Base-by-base conservation (phyloP, 2,329 filamentous ascomycete genomes). In the Fusarium sublunatum region DNA sequence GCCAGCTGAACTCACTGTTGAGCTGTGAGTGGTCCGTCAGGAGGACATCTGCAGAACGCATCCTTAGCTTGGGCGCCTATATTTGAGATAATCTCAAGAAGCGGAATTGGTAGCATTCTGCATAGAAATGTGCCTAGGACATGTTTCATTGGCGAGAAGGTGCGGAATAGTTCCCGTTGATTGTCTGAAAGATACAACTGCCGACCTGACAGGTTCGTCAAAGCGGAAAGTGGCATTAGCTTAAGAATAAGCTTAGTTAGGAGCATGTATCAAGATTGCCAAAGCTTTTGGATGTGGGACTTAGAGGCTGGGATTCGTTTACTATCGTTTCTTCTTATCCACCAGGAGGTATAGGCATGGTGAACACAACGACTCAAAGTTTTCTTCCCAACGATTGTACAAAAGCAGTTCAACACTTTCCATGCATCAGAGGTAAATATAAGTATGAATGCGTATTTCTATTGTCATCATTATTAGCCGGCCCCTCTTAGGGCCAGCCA, bases 1-100 rank as follows among this genome's bases (percentile, higher is more conserved):
- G 61, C 44, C 46, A 54, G 62, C 61, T 65, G 62, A 66, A 66
- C 53, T 54, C 40, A 46, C 53, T 50, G 24, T 38, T 11, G 1
- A 26, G 15, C 24, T 22, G 28, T 58, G 51, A 65, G 26, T 65
- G 56, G 61, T 35, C 40, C 25, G 26, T 3, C 8, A 11, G 2
- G 5, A 11, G 11, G n/a, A 24, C 11, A 10, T 1, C 26, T 31
- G 10, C 29, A 15, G 15, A 36, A 41, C 39, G 42, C 46, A 55
- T 49, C 41, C 31, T 63, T 61, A 64, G 61, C 35, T 36, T 39
- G 28, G 45, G 50, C 61, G 59, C 32, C 54, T 60, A 53, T 31
- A 48, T 50, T 44, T 50, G 29, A 47, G 19, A 48, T 31, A 6
- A 13, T 31, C 12, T 34, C 12, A 6, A n/a, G 13, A 6, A 9